Evolutionary conservation across 768 basidiomycete species (phyloP).

Genomic region (Boletus rubescentipes): DNA sequence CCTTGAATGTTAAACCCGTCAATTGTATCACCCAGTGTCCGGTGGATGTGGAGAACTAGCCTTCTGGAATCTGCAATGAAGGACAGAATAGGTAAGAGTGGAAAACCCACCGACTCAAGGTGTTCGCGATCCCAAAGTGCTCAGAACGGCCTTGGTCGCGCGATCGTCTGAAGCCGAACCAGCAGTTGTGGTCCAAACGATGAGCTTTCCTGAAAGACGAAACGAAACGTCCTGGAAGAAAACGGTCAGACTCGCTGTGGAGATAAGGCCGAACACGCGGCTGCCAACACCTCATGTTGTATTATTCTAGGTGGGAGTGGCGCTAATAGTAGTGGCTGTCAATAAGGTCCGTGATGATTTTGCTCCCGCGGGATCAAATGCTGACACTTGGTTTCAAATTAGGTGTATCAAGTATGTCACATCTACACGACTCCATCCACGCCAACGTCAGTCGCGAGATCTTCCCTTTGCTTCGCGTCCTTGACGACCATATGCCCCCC

Average conservation of each 20-base stretch:
- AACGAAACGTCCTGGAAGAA: neutral
- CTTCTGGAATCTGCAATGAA: neutral
- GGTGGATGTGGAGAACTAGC: neutral
- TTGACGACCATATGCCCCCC: constrained; percentile 5
- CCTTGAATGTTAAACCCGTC: neutral
- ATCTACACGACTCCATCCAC: neutral
- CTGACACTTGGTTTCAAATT: neutral
- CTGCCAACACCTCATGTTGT: neutral
- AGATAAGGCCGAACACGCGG: neutral
- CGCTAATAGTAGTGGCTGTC: neutral
- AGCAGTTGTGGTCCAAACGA: neutral
- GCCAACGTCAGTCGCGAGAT: neutral
- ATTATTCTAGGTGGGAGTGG: neutral
- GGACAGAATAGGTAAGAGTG: neutral
- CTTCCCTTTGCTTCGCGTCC: neutral
- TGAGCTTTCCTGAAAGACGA: neutral
- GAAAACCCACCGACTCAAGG: neutral
- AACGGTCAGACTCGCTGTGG: neutral
- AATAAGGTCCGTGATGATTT: neutral
- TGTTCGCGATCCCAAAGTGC: neutral
- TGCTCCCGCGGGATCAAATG: constrained; percentile 11
- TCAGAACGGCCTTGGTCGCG: neutral
- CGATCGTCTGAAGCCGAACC: neutral
- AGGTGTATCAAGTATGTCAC: neutral
- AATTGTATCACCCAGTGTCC: no score